Evolutionary conservation across 352 stramenopile genomes (phyloP), one percentile per base, ranked within the genome.

Genomic region (Globisporangium acanthophoron): DNA sequence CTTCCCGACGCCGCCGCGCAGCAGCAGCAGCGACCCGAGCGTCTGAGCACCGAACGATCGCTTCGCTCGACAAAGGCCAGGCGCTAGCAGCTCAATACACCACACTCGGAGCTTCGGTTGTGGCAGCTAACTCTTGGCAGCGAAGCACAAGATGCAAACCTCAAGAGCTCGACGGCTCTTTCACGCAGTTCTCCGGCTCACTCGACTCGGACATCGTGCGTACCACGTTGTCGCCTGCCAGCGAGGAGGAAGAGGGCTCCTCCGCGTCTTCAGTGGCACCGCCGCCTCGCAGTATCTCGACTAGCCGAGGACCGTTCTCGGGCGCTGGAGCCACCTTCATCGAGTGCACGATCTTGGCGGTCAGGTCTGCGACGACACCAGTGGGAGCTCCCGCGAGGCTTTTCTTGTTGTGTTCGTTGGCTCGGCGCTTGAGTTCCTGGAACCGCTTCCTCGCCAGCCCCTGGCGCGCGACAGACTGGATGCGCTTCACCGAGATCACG

Each of bases 401-500:
- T 8, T 13, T 24, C 24, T 27, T 37, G 11, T 16, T 20, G 0
- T 20, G 43, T 21, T 54, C 52, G 5, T 49, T 40, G 2, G 58
- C 37, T 35, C 53, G 20, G 27, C 52, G 33, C 27, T 67, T 76
- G 35, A 74, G 46, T 18, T 61, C 50, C 2, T 63, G 37, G 33
- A 71, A 68, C 15, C 61, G 55, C 53, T 70, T 69, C 7, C 59
- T 53, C 9, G 67, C 66, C 3, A 77, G 37, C 1, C 59, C 54
- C 15, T 54, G 54, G 13, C 71, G 68, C 52, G 69, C 54, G 1
- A 60, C 53, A 0, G 69, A 50, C 54, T 80, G 71, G 37, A 80
- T 80, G 21, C 69, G 69, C 50, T 74, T 78, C 31, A 58, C 65
- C 0, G 66, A 70, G 29, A 80, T 66, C 16, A 78, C 48, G 12